These are phyloP conservation scores for Yamadazyma atlantica DNA, from an alignment of 1,139 yeast genomes.

Conservation along the genomic window DNA sequence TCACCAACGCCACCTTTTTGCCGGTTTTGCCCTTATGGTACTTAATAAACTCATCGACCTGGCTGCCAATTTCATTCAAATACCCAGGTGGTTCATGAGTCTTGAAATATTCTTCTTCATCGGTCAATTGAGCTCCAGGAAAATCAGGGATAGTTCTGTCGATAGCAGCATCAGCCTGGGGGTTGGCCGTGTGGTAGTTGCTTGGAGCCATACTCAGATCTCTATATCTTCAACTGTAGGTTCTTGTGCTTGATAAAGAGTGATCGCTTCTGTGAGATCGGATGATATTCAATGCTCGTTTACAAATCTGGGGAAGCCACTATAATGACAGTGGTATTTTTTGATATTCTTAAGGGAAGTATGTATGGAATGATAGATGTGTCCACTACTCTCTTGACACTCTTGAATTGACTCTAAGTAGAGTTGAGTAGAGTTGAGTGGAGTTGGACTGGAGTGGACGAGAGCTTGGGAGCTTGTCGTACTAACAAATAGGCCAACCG, in stretches of 20 bases:
- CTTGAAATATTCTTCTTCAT: slow-evolving; percentile 74
- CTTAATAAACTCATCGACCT: slow-evolving; percentile 60
- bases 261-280: too few species aligned
- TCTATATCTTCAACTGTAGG: too few species aligned
- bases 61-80: slow-evolving; percentile 56
- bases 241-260: too few species aligned
- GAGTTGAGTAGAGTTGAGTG: too few species aligned
- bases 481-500: slow-evolving; percentile 19
- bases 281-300: neutral
- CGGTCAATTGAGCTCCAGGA: slow-evolving; percentile 72
- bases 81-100: slow-evolving; percentile 75
- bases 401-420: too few species aligned
- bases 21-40: slow-evolving; percentile 37
- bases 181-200: slow-evolving; percentile 60
- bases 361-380: slow-evolving; percentile 9
- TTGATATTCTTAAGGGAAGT: slow-evolving; percentile 28
- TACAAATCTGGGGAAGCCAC: slow-evolving; percentile 5
- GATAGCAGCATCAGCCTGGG: slow-evolving; percentile 71
- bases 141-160: slow-evolving; percentile 74
- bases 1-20: slow-evolving; percentile 72
- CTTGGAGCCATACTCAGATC: slow-evolving; percentile 6
- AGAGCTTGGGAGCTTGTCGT: too few species aligned
- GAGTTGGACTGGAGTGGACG: too few species aligned
- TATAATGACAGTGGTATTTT: slow-evolving; percentile 32
- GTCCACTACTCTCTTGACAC: too few species aligned